These are phyloP conservation scores for Colletotrichum chlorophyti DNA, from an alignment of 2,329 filamentous ascomycete genomes.

Conservation along the genomic window DNA sequence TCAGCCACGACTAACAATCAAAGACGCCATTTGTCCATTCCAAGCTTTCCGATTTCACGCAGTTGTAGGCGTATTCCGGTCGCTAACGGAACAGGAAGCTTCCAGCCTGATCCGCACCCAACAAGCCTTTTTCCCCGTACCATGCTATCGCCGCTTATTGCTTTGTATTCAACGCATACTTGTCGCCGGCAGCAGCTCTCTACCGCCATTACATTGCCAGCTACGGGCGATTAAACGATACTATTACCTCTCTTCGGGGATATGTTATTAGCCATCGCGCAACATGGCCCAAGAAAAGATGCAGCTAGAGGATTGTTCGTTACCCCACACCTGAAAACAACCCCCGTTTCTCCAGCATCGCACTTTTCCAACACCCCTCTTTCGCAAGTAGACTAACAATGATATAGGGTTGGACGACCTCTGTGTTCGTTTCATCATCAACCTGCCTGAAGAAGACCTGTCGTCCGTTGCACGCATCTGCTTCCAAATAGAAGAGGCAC, in stretches of 20 bases:
- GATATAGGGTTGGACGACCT: slow-evolving; percentile 89
- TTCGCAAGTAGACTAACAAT: slow-evolving; percentile 25
- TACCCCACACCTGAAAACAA: slow-evolving; percentile 16
- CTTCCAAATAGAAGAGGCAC: slow-evolving; percentile 98
- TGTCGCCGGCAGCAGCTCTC: slow-evolving; percentile 8
- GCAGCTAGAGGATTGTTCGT: slow-evolving; percentile 87
- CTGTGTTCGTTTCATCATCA: slow-evolving; percentile 97
- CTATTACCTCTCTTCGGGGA: neutral
- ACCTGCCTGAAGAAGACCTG: slow-evolving; percentile 90
- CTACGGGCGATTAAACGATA: slow-evolving; percentile 9
- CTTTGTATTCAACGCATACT: slow-evolving; percentile 17
- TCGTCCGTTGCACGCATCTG: slow-evolving; percentile 91
- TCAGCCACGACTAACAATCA: neutral
- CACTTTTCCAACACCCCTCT: too few species aligned
- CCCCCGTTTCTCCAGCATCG: too few species aligned
- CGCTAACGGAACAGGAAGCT: slow-evolving; percentile 23
- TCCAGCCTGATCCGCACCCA: slow-evolving; percentile 20
- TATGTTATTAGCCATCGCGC: slow-evolving; percentile 41
- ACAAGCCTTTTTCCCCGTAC: slow-evolving; percentile 12
- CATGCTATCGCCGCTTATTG: slow-evolving; percentile 16
- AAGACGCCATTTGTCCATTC: neutral
- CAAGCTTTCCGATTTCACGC: neutral
- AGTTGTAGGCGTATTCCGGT: slow-evolving; percentile 20
- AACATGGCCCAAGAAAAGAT: slow-evolving; percentile 80
- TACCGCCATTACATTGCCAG: neutral